These are phyloP conservation scores for Tulasnella sp. DNA, from an alignment of 768 basidiomycete genomes.

Conservation along the genomic window DNA sequence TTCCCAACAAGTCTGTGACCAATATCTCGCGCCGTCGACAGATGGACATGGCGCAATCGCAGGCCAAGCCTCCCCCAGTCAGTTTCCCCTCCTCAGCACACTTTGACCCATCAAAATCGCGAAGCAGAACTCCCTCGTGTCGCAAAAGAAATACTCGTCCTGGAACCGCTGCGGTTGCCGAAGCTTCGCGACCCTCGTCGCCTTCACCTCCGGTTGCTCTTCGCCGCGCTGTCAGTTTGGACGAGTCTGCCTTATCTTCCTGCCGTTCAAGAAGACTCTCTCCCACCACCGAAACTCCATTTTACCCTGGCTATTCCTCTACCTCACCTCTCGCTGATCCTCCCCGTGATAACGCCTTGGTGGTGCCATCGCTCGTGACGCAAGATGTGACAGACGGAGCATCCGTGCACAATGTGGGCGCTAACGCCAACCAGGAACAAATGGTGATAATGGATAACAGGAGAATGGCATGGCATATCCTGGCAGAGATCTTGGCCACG, in stretches of 20 bases:
- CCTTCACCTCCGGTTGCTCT: not conserved
- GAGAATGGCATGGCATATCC: slow-evolving; percentile 43
- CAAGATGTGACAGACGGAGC: no score
- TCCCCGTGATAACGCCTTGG: no score
- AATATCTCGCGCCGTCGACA: no score
- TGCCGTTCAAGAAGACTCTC: not conserved
- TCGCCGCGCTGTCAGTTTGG: not conserved
- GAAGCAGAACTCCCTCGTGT: not conserved
- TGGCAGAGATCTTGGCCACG: slow-evolving; percentile 73
- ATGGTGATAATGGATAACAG: not conserved
- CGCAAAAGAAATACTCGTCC: not conserved
- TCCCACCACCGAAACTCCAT: not conserved
- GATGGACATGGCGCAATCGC: no score
- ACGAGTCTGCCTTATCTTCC: not conserved
- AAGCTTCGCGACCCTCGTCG: not conserved
- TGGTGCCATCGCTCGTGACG: no score
- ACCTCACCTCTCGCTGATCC: not conserved
- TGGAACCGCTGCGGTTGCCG: not conserved
- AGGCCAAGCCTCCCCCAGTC: no score
- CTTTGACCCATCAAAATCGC: not conserved
- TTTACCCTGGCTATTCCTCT: not conserved
- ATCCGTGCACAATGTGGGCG: no score
- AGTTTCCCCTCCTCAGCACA: not conserved
- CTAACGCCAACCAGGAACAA: no score
- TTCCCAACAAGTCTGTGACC: no score